phyloP scores from a whole-genome alignment of 805 yeast genomes.

The Candida bentonensis region DNA sequence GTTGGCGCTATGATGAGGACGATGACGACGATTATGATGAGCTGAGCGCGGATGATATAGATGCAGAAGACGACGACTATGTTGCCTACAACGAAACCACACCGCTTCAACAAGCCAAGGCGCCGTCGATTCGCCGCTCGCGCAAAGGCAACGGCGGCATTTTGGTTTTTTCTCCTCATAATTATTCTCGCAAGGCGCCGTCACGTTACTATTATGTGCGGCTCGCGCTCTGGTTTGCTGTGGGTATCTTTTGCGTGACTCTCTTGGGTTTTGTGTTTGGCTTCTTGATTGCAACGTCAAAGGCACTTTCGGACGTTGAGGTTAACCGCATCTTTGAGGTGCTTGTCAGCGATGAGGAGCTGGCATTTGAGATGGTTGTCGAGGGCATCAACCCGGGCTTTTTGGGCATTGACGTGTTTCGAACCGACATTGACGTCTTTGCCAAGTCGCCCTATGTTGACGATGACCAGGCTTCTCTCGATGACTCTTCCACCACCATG shows the following conservation, averaged over 20 bases:
- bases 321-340: slow-evolving; percentile 54
- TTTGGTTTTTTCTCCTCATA: slow-evolving; percentile 33
- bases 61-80: slow-evolving; percentile 16
- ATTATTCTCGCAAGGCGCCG: slow-evolving; percentile 17
- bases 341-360: slow-evolving; percentile 69
- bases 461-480: slow-evolving; percentile 12
- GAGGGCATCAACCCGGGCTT: slow-evolving; percentile 84
- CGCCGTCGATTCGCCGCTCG: slow-evolving; percentile 11
- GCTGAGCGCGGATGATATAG: slow-evolving; percentile 37
- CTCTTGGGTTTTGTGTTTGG: slow-evolving; percentile 66
- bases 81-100: slow-evolving; percentile 20
- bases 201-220: slow-evolving; percentile 14
- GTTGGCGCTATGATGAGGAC: slow-evolving; percentile 23
- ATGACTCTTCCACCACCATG: slow-evolving; percentile 42
- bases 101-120: slow-evolving; percentile 16
- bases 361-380: slow-evolving; percentile 63
- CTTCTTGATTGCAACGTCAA: slow-evolving; percentile 71
- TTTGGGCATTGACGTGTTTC: slow-evolving; percentile 45
- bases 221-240: slow-evolving; percentile 19
- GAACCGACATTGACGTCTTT: slow-evolving; percentile 71
- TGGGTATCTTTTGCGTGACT: slow-evolving; percentile 16
- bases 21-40: slow-evolving; percentile 28
- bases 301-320: slow-evolving; percentile 58
- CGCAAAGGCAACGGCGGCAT: slow-evolving; percentile 10
- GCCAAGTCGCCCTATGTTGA: slow-evolving; percentile 25